Conservation (phyloP, 2,329 filamentous ascomycete species). For the Truncatella angustata region DNA sequence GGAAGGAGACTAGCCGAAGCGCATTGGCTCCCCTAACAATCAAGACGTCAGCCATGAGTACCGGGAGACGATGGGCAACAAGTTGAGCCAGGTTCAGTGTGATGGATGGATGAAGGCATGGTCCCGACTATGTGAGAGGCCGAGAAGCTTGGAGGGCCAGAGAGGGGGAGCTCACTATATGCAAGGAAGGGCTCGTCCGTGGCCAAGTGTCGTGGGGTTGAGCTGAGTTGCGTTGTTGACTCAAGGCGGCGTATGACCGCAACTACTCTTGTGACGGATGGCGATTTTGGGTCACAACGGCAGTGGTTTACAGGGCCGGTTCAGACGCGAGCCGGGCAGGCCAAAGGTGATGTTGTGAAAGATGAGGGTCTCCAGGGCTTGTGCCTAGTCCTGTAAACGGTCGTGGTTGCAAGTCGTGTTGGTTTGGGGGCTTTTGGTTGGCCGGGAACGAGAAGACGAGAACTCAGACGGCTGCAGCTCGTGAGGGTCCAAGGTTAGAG, state of each 20-base stretch:
- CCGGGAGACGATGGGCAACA: no score
- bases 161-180: background rate
- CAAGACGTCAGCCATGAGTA: slow-evolving; percentile 41
- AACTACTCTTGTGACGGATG: no score
- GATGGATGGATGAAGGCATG: no score
- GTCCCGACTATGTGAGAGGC: background rate
- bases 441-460: slow-evolving; percentile 21
- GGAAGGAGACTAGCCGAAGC: slow-evolving; percentile 38
- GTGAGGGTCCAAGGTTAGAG: background rate
- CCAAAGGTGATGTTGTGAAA: background rate
- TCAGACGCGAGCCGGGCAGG: background rate
- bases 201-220: no score
- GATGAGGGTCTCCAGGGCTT: slow-evolving; percentile 11
- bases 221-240: background rate
- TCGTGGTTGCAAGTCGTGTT: slow-evolving; percentile 27
- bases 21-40: slow-evolving; percentile 39
- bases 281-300: no score
- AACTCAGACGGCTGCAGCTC: background rate
- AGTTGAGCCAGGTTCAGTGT: no score
- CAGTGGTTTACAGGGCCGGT: no score
- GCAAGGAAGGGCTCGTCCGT: background rate
- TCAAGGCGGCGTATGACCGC: background rate
- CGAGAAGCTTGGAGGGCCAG: background rate
- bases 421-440: slow-evolving; percentile 28
- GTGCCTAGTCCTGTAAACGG: slow-evolving; percentile 23